Evolutionary conservation across 2,329 filamentous ascomycete species (phyloP), one percentile per base, ranked within the genome.

Genomic region (Aureobasidium sp.): DNA sequence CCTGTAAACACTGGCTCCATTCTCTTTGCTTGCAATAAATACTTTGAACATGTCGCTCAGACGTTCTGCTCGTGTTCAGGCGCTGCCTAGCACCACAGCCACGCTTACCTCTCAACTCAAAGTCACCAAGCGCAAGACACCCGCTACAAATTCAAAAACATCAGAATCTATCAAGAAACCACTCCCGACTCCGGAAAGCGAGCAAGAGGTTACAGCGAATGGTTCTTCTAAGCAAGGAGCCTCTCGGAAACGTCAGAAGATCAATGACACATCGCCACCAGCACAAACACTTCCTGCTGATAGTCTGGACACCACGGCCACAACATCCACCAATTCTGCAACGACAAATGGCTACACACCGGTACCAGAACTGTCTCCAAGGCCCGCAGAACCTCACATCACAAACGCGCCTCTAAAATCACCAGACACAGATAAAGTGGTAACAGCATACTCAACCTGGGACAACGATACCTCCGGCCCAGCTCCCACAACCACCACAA

Each of bases 381-480:
- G 87, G 27, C 81, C 87, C 1, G 87, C 85, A 15, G 79, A 86
- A 65, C 84, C 87, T 0, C 82, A 82, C 66, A 75, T 78, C 15
- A 88, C 87, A 47, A 90, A 91, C 71, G 88, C 87, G 1, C 81
- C 84, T 1, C 78, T 92, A 10, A 74, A 89, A n/a, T 90, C 88
- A 0, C 87, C 88, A 1, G 82, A 86, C 70, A 86, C 87, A 3
- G 88, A 85, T 2, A 81, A 84, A 48, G 71, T 90, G 8, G 76
- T 88, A 27, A 78, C 81, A 12, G 79, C 77, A 57, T 73, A 73
- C 67, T 66, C 76, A 69, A 71, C 73, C 9, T 74, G 73, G 6
- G 72, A 72, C 20, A 65, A 70, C n/a, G 67, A 70, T 67, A 73
- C 68, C 5, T 68, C 67, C 52, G 78, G 64, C 65, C 77, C 69